These are phyloP conservation scores for Gossypium armourianum DNA, from an alignment of 441 rosid species.

Conservation along the genomic window DNA sequence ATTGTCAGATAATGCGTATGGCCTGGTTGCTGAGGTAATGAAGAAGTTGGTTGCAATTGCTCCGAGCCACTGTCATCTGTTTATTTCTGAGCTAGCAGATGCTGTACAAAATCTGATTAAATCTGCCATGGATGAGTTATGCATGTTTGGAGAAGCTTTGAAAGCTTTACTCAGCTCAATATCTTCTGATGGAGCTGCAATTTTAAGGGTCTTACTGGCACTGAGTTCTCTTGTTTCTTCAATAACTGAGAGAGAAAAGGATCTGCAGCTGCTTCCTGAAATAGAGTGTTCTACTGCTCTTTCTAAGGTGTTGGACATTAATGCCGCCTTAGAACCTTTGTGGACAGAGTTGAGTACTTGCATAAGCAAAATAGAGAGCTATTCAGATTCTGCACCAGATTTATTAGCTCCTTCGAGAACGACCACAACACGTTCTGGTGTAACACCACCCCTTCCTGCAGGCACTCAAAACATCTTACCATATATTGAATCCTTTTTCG, in stretches of 20 bases:
- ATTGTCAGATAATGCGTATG: constrained; percentile 84
- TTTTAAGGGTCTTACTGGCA: constrained; percentile 81
- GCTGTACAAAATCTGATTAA: constrained; percentile 62
- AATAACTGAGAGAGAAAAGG: constrained; percentile 50
- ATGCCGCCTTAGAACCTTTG: constrained; percentile 70
- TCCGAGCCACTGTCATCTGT: constrained; percentile 68
- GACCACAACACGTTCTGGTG: constrained; percentile 47
- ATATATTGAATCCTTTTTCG: constrained; percentile 82
- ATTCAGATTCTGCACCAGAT: constrained; percentile 54
- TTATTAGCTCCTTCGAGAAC: constrained; percentile 29
- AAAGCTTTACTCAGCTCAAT: constrained; percentile 67
- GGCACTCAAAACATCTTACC: constrained; percentile 91
- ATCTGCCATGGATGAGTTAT: constrained; percentile 78
- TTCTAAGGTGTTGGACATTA: constrained; percentile 55
- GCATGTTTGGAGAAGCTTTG: constrained; percentile 65
- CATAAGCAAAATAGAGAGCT: constrained; percentile 79
- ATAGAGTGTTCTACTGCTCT: constrained; percentile 51
- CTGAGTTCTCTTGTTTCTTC: constrained; percentile 67
- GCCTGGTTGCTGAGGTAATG: constrained; percentile 83
- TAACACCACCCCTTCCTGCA: constrained; percentile 69
- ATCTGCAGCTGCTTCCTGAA: constrained; percentile 36
- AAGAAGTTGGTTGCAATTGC: constrained; percentile 76
- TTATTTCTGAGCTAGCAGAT: constrained; percentile 68
- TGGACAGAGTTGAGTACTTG: constrained; percentile 77
- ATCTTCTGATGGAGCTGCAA: constrained; percentile 84